These are phyloP conservation scores for Domatiomyces globalis DNA, from an alignment of 2,329 filamentous ascomycete genomes.

Conservation along the genomic window DNA sequence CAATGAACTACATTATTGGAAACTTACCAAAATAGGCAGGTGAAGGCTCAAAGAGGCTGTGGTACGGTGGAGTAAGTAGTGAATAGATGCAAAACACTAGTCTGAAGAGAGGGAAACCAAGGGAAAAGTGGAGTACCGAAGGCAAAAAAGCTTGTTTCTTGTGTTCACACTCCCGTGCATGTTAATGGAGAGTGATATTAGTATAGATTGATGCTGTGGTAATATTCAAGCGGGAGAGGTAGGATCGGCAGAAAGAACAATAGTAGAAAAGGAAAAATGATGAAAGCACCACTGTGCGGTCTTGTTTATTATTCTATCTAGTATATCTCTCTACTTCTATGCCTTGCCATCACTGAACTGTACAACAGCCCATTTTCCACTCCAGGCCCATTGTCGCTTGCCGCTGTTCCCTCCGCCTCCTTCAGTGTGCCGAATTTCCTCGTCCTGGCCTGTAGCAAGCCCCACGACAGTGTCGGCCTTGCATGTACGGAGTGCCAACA, in stretches of 20 bases:
- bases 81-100: background rate
- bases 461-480: slow-evolving; percentile 95
- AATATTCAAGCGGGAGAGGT: no score
- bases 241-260: no score
- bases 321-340: background rate
- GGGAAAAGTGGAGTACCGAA: background rate
- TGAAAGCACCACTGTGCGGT: background rate
- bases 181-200: background rate
- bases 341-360: slow-evolving; percentile 61
- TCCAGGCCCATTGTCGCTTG: slow-evolving; percentile 82
- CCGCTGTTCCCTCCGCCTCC: slow-evolving; percentile 56
- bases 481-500: slow-evolving; percentile 79
- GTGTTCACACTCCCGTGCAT: background rate
- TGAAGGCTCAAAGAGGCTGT: background rate
- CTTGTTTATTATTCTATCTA: background rate
- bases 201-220: no score
- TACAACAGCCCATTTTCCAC: slow-evolving; percentile 91
- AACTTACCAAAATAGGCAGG: background rate
- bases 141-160: background rate
- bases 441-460: slow-evolving; percentile 66
- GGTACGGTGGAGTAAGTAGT: background rate
- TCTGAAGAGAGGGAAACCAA: no score
- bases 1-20: no score
- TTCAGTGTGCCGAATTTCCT: slow-evolving; percentile 55
- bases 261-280: no score